Percentiles rank a stretch among this genome's conserved stretches.
Conservation (phyloP, 2,329 filamentous ascomycete species). For the Apiospora marii region DNA sequence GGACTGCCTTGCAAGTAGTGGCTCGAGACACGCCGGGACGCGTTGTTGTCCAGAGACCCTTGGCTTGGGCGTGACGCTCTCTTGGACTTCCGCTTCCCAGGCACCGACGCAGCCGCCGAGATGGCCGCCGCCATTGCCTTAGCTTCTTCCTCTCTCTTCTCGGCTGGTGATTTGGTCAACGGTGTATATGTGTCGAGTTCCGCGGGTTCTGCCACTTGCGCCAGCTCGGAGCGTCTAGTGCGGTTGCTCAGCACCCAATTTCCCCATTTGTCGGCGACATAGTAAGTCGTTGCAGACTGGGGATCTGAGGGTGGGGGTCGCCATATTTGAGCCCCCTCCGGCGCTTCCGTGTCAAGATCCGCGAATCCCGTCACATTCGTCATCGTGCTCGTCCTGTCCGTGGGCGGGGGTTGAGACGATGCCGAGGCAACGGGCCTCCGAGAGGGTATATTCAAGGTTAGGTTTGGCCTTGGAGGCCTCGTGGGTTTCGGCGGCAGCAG, state of each 20-base stretch:
- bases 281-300: conserved; percentile 54
- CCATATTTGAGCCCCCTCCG: conserved; percentile 56
- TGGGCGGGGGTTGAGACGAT: conserved; percentile 56
- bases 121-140: conserved; percentile 35
- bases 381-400: conserved; percentile 56
- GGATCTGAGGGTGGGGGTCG: conserved; percentile 56
- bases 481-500: conserved; percentile 51
- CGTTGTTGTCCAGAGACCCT: conserved; percentile 32
- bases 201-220: conserved; percentile 32
- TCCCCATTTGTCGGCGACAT: conserved; percentile 59
- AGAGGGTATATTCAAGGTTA: conserved; percentile 50
- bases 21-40: conserved; percentile 43
- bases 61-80: conserved; percentile 42
- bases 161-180: conserved; percentile 41
- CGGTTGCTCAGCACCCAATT: conserved; percentile 61
- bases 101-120: conserved; percentile 35
- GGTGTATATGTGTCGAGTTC: conserved; percentile 42
- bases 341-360: conserved; percentile 42
- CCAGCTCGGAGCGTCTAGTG: conserved; percentile 37
- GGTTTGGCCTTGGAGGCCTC: conserved; percentile 48
- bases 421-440: conserved; percentile 37
- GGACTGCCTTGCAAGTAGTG: conserved; percentile 46
- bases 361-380: conserved; percentile 44
- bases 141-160: conserved; percentile 39
- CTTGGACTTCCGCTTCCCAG: conserved; percentile 36